Evolutionary conservation across 768 basidiomycete genomes (phyloP), one percentile per base, ranked within the genome.

Genomic region (Leucocoprinus leucothites): DNA sequence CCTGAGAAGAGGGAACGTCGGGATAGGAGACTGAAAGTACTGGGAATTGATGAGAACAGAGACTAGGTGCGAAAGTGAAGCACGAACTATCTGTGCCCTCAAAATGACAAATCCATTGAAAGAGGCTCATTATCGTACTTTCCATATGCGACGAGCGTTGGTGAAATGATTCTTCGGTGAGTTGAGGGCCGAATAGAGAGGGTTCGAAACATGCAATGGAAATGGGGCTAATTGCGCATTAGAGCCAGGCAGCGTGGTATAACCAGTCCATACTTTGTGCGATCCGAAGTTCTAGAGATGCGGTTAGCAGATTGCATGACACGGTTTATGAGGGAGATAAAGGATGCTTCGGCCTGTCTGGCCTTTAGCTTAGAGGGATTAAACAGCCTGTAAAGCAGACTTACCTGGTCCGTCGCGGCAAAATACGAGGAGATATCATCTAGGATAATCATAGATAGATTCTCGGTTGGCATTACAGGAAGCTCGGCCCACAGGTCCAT

Each of bases 351-450:
- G 4, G 31, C 3, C 47, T 55, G 34, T 35, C 7, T 16, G 2
- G 5, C 3, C 11, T 24, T 53, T 18, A 46, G 31, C 21, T 16
- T 22, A 11, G 35, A 18, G n/a, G 16, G 41, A 21, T 22, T 21
- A 11, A 36, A 42, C 8, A 60, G 3, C 6, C 9, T 38, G 9
- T 38, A 53, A 52, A 31, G 62, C 57, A 40, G 41, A 26, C 58
- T 35, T 48, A 60, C 48, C 41, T 16, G 14, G 14, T 58, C 48
- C 3, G 45, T 28, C 28, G 55, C 19, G 11, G 60, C 9, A 51
- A 87, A 82, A 65, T 84, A 87, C 6, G 70, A 62, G 2, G 86
- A 87, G 0, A 76, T 74, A 57, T 88, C 86, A 47, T 80, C 76
- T 16, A 90, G 63, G 28, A 90, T 72, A 19, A 89, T 59, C n/a